Percentiles rank a stretch among this genome's conserved stretches.
Evolutionary conservation across 2,329 filamentous ascomycete genomes (phyloP).

Genomic region (Paecilomyces sp.): DNA sequence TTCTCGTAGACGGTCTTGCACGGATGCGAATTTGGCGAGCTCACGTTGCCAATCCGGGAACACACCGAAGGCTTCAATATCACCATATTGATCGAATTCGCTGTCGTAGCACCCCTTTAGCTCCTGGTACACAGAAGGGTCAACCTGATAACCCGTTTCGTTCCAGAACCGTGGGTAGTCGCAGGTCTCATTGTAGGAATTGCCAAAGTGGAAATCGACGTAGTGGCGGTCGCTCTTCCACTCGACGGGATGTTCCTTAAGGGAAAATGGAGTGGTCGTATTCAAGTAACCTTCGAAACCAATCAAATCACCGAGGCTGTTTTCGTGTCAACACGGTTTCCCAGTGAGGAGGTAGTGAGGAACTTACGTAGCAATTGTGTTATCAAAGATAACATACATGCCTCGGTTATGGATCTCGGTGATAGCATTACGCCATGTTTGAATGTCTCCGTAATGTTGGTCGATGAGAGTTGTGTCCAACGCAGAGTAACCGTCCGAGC

Average conservation of each 20-base stretch:
- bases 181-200: conserved; percentile 48
- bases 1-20: conserved; percentile 60
- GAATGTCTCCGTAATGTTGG: conserved; percentile 54
- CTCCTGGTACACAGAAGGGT: conserved; percentile 38
- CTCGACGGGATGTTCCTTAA: conserved; percentile 49
- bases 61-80: conserved; percentile 57
- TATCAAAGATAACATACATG: conserved; percentile 62
- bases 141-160: conserved; percentile 48
- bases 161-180: conserved; percentile 57
- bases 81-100: conserved; percentile 60
- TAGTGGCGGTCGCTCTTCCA: conserved; percentile 53
- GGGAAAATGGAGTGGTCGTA: conserved; percentile 48
- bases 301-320: conserved; percentile 53
- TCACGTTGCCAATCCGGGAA: conserved; percentile 59
- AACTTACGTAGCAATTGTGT: conserved; percentile 56
- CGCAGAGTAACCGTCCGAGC: conserved; percentile 53
- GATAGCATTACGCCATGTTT: conserved; percentile 51
- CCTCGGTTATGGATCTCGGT: conserved; percentile 53
- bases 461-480: conserved; percentile 58
- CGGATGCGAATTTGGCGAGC: conserved; percentile 59
- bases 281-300: conserved; percentile 57
- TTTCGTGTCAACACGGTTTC: not conserved
- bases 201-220: conserved; percentile 50
- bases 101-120: conserved; percentile 54
- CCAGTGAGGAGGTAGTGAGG: not conserved